Base-by-base conservation (phyloP, 1,139 yeast genomes). In the Candida anutae region DNA sequence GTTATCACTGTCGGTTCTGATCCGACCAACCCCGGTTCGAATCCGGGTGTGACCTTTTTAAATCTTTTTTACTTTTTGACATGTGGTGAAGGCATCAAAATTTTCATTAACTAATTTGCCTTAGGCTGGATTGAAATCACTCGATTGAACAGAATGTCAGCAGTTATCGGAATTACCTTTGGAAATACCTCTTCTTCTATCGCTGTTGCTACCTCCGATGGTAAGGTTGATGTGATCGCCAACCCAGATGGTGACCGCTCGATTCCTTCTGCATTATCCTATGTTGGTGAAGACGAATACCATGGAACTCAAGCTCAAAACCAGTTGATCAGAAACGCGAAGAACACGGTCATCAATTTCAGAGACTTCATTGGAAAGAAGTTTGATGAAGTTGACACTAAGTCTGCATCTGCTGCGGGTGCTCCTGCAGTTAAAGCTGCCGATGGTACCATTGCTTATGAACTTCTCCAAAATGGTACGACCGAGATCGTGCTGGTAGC, bases 191-290 rank as follows among this genome's bases (percentile, higher is more conserved):
- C 95, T 33, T 82, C 97, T 25, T 83, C 97, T 39, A 87, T 90
- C 55, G 96, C 97, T 25, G 83, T 82, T 52, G 87, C 88, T 42
- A 74, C 80, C 32, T 62, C 68, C 50, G 96, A 88, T 46, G 94
- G 95, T 34, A 84, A 82, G 56, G 94, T 87, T 36, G 96, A 90
- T 51, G 95, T 90, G 40, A 90, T 90, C 56, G 98, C 98, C 45
- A 90, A 90, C 74, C 96, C 94, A 45, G 98, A 90, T 53, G 99
- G 99, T 56, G 98, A 93, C 62, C 87, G 98, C 65, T 74, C 93
- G 37, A 90, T 90, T 52, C 95, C 97, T 38, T 82, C 97, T 15
- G 83, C 83, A 32, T 69, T 90, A 39, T 79, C 97, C 11, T 90
- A 88, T 55, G 87, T 87, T 37, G 95, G 94, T 38, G 79, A 73